A percentile compares a stretch with the other conserved stretches of the same genome.
Conservation (phyloP, 2,329 filamentous ascomycete genomes). For the Gyromitra esculenta region DNA sequence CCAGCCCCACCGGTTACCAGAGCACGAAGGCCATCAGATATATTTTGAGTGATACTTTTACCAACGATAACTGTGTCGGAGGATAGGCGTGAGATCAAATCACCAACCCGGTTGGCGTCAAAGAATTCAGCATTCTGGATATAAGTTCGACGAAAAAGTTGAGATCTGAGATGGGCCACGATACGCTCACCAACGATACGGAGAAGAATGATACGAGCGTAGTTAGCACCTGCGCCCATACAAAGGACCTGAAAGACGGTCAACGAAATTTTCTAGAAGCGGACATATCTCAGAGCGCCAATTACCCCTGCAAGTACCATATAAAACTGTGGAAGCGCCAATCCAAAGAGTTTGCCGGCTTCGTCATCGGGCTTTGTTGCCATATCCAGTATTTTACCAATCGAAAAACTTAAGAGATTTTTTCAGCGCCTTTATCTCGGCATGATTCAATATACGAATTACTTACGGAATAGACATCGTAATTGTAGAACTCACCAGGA, state of each 20-base stretch:
- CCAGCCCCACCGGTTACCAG: constrained; percentile 90
- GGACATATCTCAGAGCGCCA: neutral
- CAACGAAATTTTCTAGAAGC: constrained; percentile 3
- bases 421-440: constrained; percentile 25
- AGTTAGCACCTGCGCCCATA: constrained; percentile 88
- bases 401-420: constrained; percentile 72
- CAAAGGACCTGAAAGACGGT: constrained; percentile 69
- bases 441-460: neutral
- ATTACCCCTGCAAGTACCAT: constrained; percentile 70
- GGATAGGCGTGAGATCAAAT: constrained; percentile 92
- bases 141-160: constrained; percentile 89
- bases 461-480: constrained; percentile 85
- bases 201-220: constrained; percentile 89
- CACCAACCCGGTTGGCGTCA: constrained; percentile 94
- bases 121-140: constrained; percentile 99
- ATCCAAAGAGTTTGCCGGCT: constrained; percentile 78
- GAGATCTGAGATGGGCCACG: constrained; percentile 85
- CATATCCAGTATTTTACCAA: constrained; percentile 92
- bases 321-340: constrained; percentile 90
- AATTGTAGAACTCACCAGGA: constrained; percentile 88
- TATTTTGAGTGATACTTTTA: constrained; percentile 97
- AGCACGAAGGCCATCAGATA: constrained; percentile 93
- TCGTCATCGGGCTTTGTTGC: constrained; percentile 78
- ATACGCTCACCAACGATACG: constrained; percentile 95
- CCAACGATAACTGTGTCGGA: constrained; percentile 98